Evolutionary conservation across 2,329 filamentous ascomycete genomes (phyloP), one percentile per base, ranked within the genome.

Genomic region (Ophiocordyceps camponoti-saundersi): DNA sequence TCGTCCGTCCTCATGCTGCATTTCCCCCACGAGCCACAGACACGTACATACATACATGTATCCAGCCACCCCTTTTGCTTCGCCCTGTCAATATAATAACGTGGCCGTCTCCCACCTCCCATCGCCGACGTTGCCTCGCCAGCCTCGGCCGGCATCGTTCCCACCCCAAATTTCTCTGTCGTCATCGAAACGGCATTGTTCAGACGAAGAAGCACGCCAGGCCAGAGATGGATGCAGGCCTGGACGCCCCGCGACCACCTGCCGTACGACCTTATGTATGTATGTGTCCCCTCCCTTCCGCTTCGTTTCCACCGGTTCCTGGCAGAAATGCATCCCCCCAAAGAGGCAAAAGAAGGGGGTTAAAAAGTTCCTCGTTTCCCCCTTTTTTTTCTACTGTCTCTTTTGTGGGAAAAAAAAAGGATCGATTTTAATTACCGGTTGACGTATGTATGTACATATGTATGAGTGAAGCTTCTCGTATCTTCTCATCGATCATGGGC

Each of bases 261-360:
- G 47, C 32, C 44, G 44, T 48, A 42, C 44, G 10, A 48, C 47
- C 47, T n/a, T 34, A 34, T 8, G 23, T 8, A 8, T 8, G 4
- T 26, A 4, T 26, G 5, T 26, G 5, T 8, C 8, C 23, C 23
- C 23, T 8, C 23, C 8, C 4, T 34, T 26, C 32, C 26, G 30
- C 30, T 30, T 44, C 42, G 47, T 48, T 48, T 48, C 47, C 36
- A 45, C 39, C 44, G 47, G 47, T 48, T 48, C 47, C 47, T 48
- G 47, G 47, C 47, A 48, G 41, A n/a, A 20, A 13, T 41, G 44
- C 47, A 44, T 48, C 40, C 21, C 13, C 32, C 23, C 8, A 26
- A 26, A 26, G 23, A 26, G 23, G 23, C 23, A 26, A 26, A 26
- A 26, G 23, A 8, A 8, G 23, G 8, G 8, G 23, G 23, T 5